Evolutionary conservation across 2,329 filamentous ascomycete species (phyloP), one percentile per base, ranked within the genome.

Genomic region (Aspergillus hiratsukae): DNA sequence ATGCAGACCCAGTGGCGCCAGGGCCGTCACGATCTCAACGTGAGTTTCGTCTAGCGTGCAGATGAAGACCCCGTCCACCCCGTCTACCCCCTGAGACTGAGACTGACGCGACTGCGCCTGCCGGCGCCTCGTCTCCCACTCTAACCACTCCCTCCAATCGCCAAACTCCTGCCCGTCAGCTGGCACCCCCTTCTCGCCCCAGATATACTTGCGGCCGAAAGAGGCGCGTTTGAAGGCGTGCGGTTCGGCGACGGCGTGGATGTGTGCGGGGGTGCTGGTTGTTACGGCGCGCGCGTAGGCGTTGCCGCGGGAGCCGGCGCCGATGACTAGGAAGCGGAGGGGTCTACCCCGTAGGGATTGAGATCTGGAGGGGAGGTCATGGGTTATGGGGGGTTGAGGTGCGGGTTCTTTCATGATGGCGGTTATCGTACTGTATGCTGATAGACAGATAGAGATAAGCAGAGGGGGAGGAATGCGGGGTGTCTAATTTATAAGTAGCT

Each of bases 21-120:
- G 80, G 1, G 85, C 88, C 46, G 87, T 81, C 23, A 96, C 83
- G 49, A 93, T 90, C 55, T 91, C 87, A 51, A 86, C 86, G 73
- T 99, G 94, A 76, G 90, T 87, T 74, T 96, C 89, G 72, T 99
- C 94, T 9, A 93, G 80, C 2, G 95, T 91, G 71, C 86, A 89
- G 48, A 90, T 81, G 63, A 89, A 87, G 14, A 85, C 81, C 0
- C 82, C 87, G 58, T 88, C 86, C 2, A 89, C 80, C 14, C 49
- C 50, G 3, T 29, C 49, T 37, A 4, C 52, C 23, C 14, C 46
- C 10, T 49, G n/a, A 4, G 9, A 10, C 4, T 7, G 19, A 21
- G 17, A n/a, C n/a, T n/a, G n/a, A n/a, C n/a, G n/a, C n/a, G n/a
- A n/a, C n/a, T n/a, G n/a, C n/a, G n/a, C n/a, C 51, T 77, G 74